A percentile compares a stretch with the other conserved stretches of the same genome.
Conservation (phyloP, 148 eudicot genomes). For the Vaccinium darrowii region DNA sequence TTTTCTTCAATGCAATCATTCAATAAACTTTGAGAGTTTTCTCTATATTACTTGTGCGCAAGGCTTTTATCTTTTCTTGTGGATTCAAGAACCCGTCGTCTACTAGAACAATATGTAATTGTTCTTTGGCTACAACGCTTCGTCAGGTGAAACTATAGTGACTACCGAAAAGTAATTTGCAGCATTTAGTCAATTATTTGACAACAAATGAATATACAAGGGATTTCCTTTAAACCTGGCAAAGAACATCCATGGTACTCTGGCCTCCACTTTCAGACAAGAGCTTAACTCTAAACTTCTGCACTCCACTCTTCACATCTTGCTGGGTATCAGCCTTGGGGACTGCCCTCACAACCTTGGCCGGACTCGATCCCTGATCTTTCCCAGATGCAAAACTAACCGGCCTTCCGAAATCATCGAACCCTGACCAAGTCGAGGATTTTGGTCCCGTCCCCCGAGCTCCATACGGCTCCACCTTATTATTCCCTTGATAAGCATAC, state of each 20-base stretch:
- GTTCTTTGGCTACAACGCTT: not conserved
- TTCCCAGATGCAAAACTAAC: slow-evolving; percentile 47
- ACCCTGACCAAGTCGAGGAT: slow-evolving; percentile 60
- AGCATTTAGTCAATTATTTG: not conserved
- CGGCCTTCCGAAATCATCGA: slow-evolving; percentile 92
- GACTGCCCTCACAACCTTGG: slow-evolving; percentile 77
- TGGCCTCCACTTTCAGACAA: slow-evolving; percentile 80
- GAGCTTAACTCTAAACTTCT: slow-evolving; percentile 85
- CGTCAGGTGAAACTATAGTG: not conserved
- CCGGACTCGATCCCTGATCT: slow-evolving; percentile 27
- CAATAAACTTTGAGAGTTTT: no score
- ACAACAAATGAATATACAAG: not conserved
- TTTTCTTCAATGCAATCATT: no score
- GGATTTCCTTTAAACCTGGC: slow-evolving; percentile 53
- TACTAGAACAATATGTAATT: no score
- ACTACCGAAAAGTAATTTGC: not conserved
- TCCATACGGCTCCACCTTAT: slow-evolving; percentile 70
- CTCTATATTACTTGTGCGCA: no score
- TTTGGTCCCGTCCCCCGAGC: slow-evolving; percentile 58
- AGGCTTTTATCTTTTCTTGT: no score
- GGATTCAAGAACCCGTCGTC: no score
- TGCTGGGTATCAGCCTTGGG: slow-evolving; percentile 60
- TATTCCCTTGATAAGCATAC: slow-evolving; percentile 63
- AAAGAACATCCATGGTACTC: slow-evolving; percentile 81
- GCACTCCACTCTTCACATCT: slow-evolving; percentile 70